Evolutionary conservation across 331 rosid genomes (phyloP).

Genomic region (Malus hybrid): DNA sequence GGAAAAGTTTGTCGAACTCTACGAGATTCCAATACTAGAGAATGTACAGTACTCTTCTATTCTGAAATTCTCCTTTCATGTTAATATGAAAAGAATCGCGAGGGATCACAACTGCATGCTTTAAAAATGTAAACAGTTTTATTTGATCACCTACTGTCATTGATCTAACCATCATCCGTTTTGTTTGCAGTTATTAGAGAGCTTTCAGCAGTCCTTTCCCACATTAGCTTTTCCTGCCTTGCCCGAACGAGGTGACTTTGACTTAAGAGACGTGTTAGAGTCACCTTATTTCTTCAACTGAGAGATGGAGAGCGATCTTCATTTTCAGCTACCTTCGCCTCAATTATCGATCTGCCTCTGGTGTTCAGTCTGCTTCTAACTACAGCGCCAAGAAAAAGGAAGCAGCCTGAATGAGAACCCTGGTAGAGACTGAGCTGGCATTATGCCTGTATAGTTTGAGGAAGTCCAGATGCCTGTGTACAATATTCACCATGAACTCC

Average conservation of each 20-base stretch:
- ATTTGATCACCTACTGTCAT: no score
- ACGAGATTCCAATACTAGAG: constrained; percentile 76
- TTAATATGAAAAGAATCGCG: neutral
- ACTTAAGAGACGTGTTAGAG: constrained; percentile 60
- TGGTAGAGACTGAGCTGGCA: neutral
- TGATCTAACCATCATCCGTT: constrained; percentile 10
- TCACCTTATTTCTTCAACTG: constrained; percentile 93
- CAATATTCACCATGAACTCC: constrained; percentile 2
- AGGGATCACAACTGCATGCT: neutral
- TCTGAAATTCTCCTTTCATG: constrained; percentile 4
- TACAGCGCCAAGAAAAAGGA: neutral
- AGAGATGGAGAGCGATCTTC: constrained; percentile 15
- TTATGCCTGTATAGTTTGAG: neutral
- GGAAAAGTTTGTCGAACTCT: constrained; percentile 82
- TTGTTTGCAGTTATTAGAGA: constrained; percentile 52
- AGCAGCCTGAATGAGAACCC: neutral
- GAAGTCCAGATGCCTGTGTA: neutral
- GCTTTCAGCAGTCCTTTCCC: constrained; percentile 74
- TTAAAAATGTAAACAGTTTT: neutral
- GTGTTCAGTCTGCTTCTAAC: neutral
- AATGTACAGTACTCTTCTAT: constrained; percentile 41
- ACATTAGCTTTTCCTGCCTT: constrained; percentile 56
- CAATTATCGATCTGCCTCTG: neutral
- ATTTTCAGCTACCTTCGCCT: constrained; percentile 7
- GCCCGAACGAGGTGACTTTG: constrained; percentile 84